These are phyloP conservation scores for Fusarium lateritium DNA, from an alignment of 2,329 filamentous ascomycete genomes.

Conservation along the genomic window DNA sequence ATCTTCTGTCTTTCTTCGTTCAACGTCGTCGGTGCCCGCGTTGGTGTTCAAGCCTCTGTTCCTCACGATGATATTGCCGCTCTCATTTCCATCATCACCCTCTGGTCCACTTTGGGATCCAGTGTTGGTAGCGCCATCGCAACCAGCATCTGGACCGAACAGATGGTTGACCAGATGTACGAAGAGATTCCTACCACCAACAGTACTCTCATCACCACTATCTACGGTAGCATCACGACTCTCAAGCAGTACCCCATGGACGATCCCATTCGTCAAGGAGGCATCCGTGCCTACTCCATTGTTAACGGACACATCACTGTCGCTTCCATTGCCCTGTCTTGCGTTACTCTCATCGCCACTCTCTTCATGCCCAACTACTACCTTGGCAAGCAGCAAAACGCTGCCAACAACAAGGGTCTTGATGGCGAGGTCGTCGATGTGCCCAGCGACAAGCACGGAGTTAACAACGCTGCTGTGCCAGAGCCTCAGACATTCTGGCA, in stretches of 20 bases:
- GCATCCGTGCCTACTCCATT: constrained; percentile 55
- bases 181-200: constrained; percentile 50
- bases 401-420: constrained; percentile 53
- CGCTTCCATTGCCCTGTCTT: constrained; percentile 50
- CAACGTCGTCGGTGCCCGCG: constrained; percentile 58
- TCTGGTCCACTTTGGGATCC: constrained; percentile 58
- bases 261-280: constrained; percentile 55
- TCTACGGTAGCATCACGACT: constrained; percentile 56
- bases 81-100: constrained; percentile 55
- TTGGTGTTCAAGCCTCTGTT: constrained; percentile 59
- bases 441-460: constrained; percentile 21
- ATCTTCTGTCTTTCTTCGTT: constrained; percentile 56
- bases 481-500: constrained; percentile 17
- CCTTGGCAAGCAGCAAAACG: constrained; percentile 55
- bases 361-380: constrained; percentile 61
- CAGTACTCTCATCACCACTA: constrained; percentile 42
- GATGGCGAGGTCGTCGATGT: constrained; percentile 50
- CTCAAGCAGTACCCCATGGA: constrained; percentile 53
- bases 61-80: constrained; percentile 60
- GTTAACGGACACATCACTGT: constrained; percentile 55
- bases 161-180: constrained; percentile 55
- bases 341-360: constrained; percentile 53
- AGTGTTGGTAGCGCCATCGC: constrained; percentile 58
- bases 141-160: constrained; percentile 57
- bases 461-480: background rate